Evolutionary conservation across 192 early-diverging fungal species (phyloP).

Genomic region (Coemansia sp.): DNA sequence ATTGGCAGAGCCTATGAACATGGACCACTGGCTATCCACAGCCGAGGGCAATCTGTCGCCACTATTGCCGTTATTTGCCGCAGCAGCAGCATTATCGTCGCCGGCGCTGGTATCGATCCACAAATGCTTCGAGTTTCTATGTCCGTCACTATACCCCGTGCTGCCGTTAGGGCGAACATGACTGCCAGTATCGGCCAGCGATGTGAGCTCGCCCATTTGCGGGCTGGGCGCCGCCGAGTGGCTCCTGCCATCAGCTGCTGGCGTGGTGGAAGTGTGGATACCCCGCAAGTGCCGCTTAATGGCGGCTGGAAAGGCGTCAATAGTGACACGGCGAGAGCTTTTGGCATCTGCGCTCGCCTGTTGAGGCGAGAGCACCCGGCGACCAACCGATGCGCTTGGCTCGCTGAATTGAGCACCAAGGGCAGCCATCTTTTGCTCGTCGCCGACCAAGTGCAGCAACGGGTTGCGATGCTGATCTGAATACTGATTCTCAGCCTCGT

Average conservation of each 20-base stretch:
- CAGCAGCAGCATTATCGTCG: background rate
- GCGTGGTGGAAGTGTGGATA: constrained; percentile 8
- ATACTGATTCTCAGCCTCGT: background rate
- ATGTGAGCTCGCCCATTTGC: background rate
- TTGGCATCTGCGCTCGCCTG: constrained; percentile 14
- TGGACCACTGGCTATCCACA: constrained; percentile 28
- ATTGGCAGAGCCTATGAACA: constrained; percentile 16
- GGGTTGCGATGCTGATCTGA: background rate
- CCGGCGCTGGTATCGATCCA: constrained; percentile 41
- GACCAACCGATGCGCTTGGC: constrained; percentile 1
- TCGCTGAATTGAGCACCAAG: constrained; percentile 16
- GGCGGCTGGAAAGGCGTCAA: constrained; percentile 55
- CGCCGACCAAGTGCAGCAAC: constrained; percentile 5
- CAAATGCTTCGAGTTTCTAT: constrained; percentile 16
- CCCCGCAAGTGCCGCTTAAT: constrained; percentile 49
- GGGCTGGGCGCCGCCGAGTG: constrained; percentile 23
- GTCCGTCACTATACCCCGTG: constrained; percentile 24
- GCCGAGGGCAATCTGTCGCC: constrained; percentile 12
- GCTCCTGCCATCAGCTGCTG: background rate
- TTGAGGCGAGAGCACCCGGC: constrained; percentile 15
- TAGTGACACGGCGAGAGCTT: constrained; percentile 44
- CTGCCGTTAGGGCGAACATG: constrained; percentile 15
- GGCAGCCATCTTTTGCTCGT: background rate
- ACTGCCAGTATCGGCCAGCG: background rate
- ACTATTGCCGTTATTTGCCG: background rate